phyloP scores from a whole-genome alignment of 495 filamentous ascomycete genomes.

The Daldinia vernicosa region DNA sequence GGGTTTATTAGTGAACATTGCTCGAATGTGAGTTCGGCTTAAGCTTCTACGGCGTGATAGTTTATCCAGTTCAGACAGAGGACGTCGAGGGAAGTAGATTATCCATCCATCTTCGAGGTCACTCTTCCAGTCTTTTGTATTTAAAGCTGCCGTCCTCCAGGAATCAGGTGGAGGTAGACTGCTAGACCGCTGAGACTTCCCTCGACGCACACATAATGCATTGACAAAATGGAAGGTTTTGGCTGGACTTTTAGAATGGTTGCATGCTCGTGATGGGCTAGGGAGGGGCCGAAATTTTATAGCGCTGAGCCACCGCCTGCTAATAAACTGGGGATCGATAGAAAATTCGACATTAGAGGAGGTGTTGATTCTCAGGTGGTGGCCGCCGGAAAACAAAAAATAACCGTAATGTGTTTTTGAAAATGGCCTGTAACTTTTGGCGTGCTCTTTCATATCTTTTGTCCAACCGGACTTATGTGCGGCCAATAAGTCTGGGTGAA shows the following conservation, averaged over 20 bases:
- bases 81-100: conserved; percentile 44
- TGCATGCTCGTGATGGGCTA: neutral
- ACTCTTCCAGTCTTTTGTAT: neutral
- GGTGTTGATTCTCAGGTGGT: conserved; percentile 20
- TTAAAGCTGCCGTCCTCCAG: conserved; percentile 30
- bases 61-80: conserved; percentile 44
- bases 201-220: conserved; percentile 1
- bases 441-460: conserved; percentile 31
- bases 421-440: conserved; percentile 16
- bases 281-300: neutral
- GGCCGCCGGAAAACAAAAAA: conserved; percentile 38
- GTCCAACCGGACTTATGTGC: conserved; percentile 27
- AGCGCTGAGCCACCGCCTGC: neutral
- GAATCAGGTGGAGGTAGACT: conserved; percentile 42
- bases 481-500: too few relatives aligned
- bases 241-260: neutral
- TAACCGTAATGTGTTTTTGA: conserved; percentile 15
- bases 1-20: conserved; percentile 46
- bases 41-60: conserved; percentile 50
- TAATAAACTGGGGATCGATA: conserved; percentile 33
- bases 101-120: neutral
- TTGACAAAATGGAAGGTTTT: neutral
- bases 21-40: conserved; percentile 50
- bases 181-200: conserved; percentile 22
- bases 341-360: conserved; percentile 13